Base-by-base conservation (phyloP, 2,329 filamentous ascomycete species). In the Aspergillus fumigatus region DNA sequence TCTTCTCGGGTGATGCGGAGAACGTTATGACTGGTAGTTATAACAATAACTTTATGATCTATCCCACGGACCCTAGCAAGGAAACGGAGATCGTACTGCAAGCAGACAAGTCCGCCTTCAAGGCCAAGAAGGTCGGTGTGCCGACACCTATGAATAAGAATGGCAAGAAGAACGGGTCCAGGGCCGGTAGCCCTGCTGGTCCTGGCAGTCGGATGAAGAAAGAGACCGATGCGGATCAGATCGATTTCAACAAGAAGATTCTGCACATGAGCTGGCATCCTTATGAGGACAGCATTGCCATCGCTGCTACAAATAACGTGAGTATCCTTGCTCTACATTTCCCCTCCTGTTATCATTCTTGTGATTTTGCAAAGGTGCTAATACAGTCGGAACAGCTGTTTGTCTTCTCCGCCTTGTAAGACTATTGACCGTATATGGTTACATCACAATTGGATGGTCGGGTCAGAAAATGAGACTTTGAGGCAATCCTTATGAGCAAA, bases 11-110 rank as follows among this genome's bases (percentile, higher is more conserved):
- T 25, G 93, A 97, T 75, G 91, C 92, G 41, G 95, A 96, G 82
- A 97, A 99, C 67, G 94, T 97, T 64, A 99, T 99, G 94, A 99
- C 94, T 5, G 94, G 94, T 67, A 97, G 92, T 73, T 99, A 99
- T 82, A 99, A 99, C 83, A 99, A 99, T 80, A 99, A 99, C 80
- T 97, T 99, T 82, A 99, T 99, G 94, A 99, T 99, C 71, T 99
- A 97, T 75, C 94, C 94, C 4, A 94, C 92, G 26, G 93, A 97
- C 69, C 90, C 92, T 6, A 90, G 93, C 64, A 95, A 95, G 78
- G 94, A 99, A 73, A 93, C 93, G 3, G 94, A 99, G 75, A 92
- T 99, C 50, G 94, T 99, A 49, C 80, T 99, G 56, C 94, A 99
- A 75, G 94, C 94, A 41, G 94, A 99, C 75, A 99, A 99, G 80